phyloP scores from a whole-genome alignment of 2,329 filamentous ascomycete species.

The Catunica adiposa region DNA sequence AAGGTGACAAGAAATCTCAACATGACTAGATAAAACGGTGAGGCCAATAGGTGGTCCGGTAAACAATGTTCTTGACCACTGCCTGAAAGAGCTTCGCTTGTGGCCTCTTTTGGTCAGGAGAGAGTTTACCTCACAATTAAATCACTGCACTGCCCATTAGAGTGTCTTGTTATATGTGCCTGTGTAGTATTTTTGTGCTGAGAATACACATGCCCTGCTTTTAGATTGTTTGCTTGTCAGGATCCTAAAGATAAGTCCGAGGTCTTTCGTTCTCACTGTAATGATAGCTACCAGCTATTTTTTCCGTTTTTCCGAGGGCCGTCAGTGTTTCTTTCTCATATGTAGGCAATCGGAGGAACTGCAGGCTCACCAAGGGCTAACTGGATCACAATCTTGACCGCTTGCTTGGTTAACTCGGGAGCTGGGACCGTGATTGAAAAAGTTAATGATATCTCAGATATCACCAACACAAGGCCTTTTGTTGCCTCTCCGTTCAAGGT shows the following conservation, averaged over 20 bases:
- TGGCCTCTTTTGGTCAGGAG: too few relatives aligned
- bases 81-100: too few relatives aligned
- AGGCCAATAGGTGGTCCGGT: too few relatives aligned
- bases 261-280: not conserved
- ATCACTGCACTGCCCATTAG: not conserved
- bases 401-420: not conserved
- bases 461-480: not conserved
- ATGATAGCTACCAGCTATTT: not conserved
- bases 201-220: not conserved
- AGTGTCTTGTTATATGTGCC: not conserved
- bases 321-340: too few relatives aligned
- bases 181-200: not conserved
- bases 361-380: not conserved
- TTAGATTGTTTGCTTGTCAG: not conserved
- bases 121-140: too few relatives aligned
- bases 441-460: too few relatives aligned
- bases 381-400: not conserved
- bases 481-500: not conserved
- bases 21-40: too few relatives aligned
- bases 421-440: too few relatives aligned
- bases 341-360: too few relatives aligned
- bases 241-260: not conserved
- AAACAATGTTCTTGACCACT: too few relatives aligned
- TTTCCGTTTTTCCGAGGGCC: too few relatives aligned
- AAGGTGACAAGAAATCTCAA: too few relatives aligned